Percentiles rank a stretch among this genome's conserved stretches.
These are phyloP conservation scores for Fusarium abutilonis DNA, from an alignment of 2,329 filamentous ascomycete genomes.

Conservation along the genomic window DNA sequence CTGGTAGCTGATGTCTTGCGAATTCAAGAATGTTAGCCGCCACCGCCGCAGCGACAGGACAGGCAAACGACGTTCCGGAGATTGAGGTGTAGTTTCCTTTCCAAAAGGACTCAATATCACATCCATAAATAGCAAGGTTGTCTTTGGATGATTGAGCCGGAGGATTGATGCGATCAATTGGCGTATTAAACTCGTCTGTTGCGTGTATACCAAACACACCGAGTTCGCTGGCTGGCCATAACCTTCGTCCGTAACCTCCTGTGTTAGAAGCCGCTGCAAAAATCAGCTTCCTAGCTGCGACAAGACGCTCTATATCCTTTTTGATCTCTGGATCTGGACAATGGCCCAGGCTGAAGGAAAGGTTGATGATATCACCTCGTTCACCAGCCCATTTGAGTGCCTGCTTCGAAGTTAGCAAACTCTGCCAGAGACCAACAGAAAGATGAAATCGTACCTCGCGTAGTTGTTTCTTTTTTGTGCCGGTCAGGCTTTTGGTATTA, in stretches of 20 bases:
- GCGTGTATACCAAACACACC: not conserved
- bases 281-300: not conserved
- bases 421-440: no score
- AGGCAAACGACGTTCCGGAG: not conserved
- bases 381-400: not conserved
- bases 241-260: not conserved
- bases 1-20: not conserved
- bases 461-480: not conserved
- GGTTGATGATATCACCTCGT: not conserved
- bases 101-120: not conserved
- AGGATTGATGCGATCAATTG: not conserved
- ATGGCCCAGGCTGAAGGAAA: not conserved
- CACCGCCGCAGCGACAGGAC: not conserved
- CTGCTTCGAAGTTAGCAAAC: not conserved
- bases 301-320: not conserved
- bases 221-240: not conserved
- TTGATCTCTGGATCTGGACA: not conserved
- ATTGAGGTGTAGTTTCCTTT: not conserved
- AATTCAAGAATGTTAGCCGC: not conserved
- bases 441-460: not conserved
- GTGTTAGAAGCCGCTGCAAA: not conserved
- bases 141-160: not conserved
- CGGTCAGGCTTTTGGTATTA: not conserved
- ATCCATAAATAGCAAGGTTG: not conserved
- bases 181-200: not conserved